Base-by-base conservation (phyloP, 2,329 filamentous ascomycete genomes). In the Alternaria sp. region DNA sequence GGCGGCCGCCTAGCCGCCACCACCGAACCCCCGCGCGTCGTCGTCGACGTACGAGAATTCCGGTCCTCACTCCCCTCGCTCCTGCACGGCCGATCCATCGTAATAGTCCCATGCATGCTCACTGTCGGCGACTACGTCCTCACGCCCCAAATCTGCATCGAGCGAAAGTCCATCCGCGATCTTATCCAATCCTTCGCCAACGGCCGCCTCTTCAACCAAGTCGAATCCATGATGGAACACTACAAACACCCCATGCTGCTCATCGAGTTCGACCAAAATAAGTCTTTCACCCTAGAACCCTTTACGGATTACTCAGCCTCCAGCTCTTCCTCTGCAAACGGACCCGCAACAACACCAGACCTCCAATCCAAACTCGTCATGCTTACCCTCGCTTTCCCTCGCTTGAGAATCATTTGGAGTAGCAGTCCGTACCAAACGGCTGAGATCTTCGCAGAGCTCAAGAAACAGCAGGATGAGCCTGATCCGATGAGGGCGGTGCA, bases 231-330 rank as follows among this genome's bases (percentile, higher is more conserved):
- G 95, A 91, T 96, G 62, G 89, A 93, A 77, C 90, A 98, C 82
- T 99, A 99, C 87, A 91, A 91, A 75, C 89, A 82, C 69, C 91
- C 93, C 0, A 92, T 98, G 88, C 88, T 99, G 7, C 88, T 99
- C 47, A 98, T 99, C 75, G 96, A 99, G 80, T 99, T 99, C 79
- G 94, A 97, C 78, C 92, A 97, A 77, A 95, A 97, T 83, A 97
- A 97, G 79, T 95, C 93, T 5, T 99, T 99, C 80, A 98, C 94
- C 0, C 89, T 99, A 15, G 96, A 86, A 57, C 84, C 84, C 0
- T 86, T 86, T 63, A 80, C 83, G 1, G 84, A 86, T 64, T 77
- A 84, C 47, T 70, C 66, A 1, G 51, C 62, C 12, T 68, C 45
- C 12, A 47, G 6, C 5, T 26, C 40, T 7, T 43, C 25, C 21